Evolutionary conservation across 1,139 yeast genomes (phyloP), one percentile per base, ranked within the genome.

Genomic region (Magnusiomyces fungicola): DNA sequence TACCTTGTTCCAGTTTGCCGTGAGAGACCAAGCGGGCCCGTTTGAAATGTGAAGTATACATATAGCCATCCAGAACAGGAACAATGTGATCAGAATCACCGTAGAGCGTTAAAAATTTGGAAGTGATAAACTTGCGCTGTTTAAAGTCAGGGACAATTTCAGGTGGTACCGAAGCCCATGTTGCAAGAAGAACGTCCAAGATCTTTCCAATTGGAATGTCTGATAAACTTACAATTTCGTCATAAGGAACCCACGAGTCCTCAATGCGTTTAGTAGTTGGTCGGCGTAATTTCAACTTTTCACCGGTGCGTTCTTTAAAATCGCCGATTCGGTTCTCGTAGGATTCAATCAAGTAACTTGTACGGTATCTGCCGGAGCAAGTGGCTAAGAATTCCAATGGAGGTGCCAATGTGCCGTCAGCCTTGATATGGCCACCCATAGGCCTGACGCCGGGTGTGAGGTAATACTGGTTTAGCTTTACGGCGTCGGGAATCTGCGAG

Each of bases 11-110:
- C 10, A 18, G 16, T n/a, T 34, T 34, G 6, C 23, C 21, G 24
- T 39, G 29, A 19, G 43, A 39, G 4, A 19, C 32, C 22, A 24
- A 27, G 3, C 24, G 9, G 3, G 43, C 43, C 7, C 45, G 38
- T 30, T 29, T 30, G 30, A 49, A 45, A 19, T 40, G 40, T 9
- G 42, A 24, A 16, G 36, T 44, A 24, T 33, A 45, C 14, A 38
- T 9, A 29, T 36, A 34, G 9, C 49, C 46, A 40, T 51, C 54
- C 3, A 40, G 33, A n/a, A 46, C 29, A 5, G 54, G 48, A 4
- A 51, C 46, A 22, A 51, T 43, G 16, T 33, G 45, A 33, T 51
- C 54, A 7, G 44, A 40, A 6, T 30, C 43, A 9, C 54, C 54
- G 24, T 46, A 51, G 2, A 51, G 25, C 10, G 47, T 22, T 14